These are phyloP conservation scores for Talaromyces verruculosus DNA, from an alignment of 2,329 filamentous ascomycete genomes.

Conservation along the genomic window DNA sequence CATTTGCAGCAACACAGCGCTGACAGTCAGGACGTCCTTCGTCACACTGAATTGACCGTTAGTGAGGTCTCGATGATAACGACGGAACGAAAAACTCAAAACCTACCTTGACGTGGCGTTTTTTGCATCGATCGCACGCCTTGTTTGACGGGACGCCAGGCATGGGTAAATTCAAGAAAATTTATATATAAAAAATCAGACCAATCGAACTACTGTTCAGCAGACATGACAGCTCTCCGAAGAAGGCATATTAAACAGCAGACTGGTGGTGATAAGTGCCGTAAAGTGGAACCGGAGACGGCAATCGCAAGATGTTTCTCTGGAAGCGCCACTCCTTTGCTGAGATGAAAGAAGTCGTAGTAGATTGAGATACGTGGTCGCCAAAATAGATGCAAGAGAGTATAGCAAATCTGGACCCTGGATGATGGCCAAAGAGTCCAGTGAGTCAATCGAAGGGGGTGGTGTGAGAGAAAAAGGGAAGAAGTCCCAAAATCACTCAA, in stretches of 20 bases:
- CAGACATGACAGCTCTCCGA: background rate
- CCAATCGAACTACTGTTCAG: background rate
- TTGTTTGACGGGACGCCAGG: slow-evolving; percentile 43
- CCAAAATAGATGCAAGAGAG: background rate
- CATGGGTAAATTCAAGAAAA: slow-evolving; percentile 27
- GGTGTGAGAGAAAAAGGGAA: background rate
- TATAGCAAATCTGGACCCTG: background rate
- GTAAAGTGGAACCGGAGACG: background rate
- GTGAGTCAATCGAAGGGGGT: background rate
- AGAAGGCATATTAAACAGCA: background rate
- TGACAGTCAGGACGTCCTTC: slow-evolving; percentile 42
- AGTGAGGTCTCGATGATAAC: background rate
- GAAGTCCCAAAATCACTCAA: background rate
- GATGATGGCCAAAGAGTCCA: background rate
- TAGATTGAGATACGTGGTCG: background rate
- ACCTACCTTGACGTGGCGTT: slow-evolving; percentile 39
- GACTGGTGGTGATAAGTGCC: background rate
- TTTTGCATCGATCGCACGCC: slow-evolving; percentile 43
- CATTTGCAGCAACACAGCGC: slow-evolving; percentile 38
- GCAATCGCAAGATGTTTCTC: background rate
- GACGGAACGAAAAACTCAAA: background rate
- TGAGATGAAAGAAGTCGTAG: no score
- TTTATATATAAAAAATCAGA: background rate
- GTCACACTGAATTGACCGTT: slow-evolving; percentile 36
- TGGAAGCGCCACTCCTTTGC: background rate